These are phyloP conservation scores for Monosporozyma solicola DNA, from an alignment of 805 yeast genomes.

Conservation along the genomic window DNA sequence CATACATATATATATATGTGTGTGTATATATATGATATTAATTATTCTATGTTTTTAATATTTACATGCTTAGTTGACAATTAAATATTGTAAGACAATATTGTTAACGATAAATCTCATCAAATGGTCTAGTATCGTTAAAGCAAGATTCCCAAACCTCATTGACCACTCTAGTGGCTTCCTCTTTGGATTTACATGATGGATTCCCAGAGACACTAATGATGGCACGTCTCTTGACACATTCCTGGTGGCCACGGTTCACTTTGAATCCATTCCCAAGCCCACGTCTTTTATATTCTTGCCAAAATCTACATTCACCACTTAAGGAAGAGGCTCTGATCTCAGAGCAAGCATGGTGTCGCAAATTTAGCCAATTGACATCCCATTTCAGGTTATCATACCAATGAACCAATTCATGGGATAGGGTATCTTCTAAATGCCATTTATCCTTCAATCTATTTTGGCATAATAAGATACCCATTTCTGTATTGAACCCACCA, in stretches of 20 bases:
- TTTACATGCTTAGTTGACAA: not conserved
- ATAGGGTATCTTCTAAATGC: conserved; percentile 81
- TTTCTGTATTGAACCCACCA: conserved; percentile 90
- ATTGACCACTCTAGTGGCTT: conserved; percentile 72
- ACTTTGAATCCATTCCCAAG: conserved; percentile 35
- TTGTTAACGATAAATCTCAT: conserved; percentile 63
- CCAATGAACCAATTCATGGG: conserved; percentile 91
- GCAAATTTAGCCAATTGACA: conserved; percentile 74
- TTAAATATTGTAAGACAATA: not conserved
- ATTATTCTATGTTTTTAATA: not conserved
- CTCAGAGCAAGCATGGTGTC: conserved; percentile 96
- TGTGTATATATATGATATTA: not conserved
- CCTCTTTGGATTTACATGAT: conserved; percentile 56
- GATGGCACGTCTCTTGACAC: conserved; percentile 83
- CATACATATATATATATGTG: not conserved
- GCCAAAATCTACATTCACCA: conserved; percentile 90
- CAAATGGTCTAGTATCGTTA: conserved; percentile 92
- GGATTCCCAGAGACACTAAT: conserved; percentile 84
- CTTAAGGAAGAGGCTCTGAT: conserved; percentile 86
- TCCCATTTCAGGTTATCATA: conserved; percentile 84
- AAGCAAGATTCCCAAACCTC: conserved; percentile 91
- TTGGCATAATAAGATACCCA: conserved; percentile 81
- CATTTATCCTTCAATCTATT: conserved; percentile 65
- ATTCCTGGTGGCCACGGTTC: conserved; percentile 78
- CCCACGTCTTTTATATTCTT: conserved; percentile 52